Evolutionary conservation across 768 basidiomycete species (phyloP), one percentile per base, ranked within the genome.

Genomic region (Russula lepida): DNA sequence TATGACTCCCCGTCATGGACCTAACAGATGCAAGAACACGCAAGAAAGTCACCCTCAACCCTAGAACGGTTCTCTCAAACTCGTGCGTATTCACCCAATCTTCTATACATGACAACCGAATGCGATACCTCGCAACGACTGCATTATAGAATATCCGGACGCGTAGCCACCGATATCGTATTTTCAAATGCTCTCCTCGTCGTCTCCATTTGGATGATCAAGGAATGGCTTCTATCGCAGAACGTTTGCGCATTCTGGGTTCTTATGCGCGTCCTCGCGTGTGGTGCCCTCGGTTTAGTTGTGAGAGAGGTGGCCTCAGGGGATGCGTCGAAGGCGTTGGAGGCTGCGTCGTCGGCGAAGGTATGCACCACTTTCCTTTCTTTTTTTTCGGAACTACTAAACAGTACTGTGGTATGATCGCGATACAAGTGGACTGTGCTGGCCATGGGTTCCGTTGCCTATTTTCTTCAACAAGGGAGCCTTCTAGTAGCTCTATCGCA

Each of bases 171-270:
- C 11, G 79, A 77, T 66, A 77, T 88, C 53, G 67, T 85, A 58
- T 68, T 85, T 43, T 82, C 83, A 0, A 85, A 89, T 73, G 71
- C 81, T 23, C 72, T 88, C 51, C 83, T 86, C 60, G 85, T 85
- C 35, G 71, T 84, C 21, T 78, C 84, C 5, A 72, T 86, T 37
- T 80, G 84, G 71, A 78, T 82, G 6, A 78, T 81, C 53, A 88
- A 87, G 73, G 85, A 84, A 67, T 81, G 82, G 75, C 72, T 90
- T 7, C 72, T 91, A 50, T 76, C 81, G 19, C 79, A 79, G 41
- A 84, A 88, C 70, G 80, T 85, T 23, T 84, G 85, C 7, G 80
- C 86, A 9, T 85, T 89, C 68, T 91, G 88, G 89, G 76, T 89
- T 15, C 76, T 86, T 35, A 84, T 90, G 75, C 76, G 87, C 63